phyloP scores from a whole-genome alignment of 1,284 basidiomycete species.

The Coniferiporia weirii region DNA sequence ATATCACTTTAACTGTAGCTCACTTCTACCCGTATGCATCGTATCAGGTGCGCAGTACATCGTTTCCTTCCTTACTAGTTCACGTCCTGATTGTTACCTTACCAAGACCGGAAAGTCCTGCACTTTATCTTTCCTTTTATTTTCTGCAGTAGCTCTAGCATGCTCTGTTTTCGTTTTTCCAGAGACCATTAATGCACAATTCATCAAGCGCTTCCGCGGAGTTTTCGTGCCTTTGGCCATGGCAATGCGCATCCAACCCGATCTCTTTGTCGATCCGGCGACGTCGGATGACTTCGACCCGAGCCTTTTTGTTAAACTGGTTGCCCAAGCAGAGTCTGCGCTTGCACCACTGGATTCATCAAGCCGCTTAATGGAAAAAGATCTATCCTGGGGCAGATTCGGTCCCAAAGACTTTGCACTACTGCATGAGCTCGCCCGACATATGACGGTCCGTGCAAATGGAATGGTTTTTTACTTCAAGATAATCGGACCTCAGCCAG shows the following conservation, averaged over 20 bases:
- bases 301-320: slow-evolving; percentile 30
- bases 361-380: slow-evolving; percentile 52
- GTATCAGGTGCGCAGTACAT: slow-evolving; percentile 38
- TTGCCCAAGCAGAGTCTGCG: slow-evolving; percentile 48
- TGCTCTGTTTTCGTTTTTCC: slow-evolving; percentile 60
- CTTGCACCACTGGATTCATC: slow-evolving; percentile 51
- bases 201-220: slow-evolving; percentile 46
- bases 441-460: slow-evolving; percentile 51
- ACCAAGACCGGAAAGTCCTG: slow-evolving; percentile 45
- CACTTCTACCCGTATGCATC: slow-evolving; percentile 63
- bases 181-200: slow-evolving; percentile 58
- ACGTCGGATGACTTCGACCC: slow-evolving; percentile 44
- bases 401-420: slow-evolving; percentile 52
- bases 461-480: slow-evolving; percentile 64
- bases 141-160: slow-evolving; percentile 53
- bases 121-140: slow-evolving; percentile 56
- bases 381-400: slow-evolving; percentile 62
- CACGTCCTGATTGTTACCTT: background rate
- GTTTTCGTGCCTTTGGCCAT: slow-evolving; percentile 49
- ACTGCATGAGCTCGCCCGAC: slow-evolving; percentile 47
- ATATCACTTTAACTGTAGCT: slow-evolving; percentile 56
- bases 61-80: background rate
- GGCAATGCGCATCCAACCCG: slow-evolving; percentile 44
- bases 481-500: slow-evolving; percentile 46
- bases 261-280: slow-evolving; percentile 41